A percentile compares a stretch with the other conserved stretches of the same genome.
Evolutionary conservation across 257 asterid genomes (phyloP).

Genomic region (Echium plantagineum): DNA sequence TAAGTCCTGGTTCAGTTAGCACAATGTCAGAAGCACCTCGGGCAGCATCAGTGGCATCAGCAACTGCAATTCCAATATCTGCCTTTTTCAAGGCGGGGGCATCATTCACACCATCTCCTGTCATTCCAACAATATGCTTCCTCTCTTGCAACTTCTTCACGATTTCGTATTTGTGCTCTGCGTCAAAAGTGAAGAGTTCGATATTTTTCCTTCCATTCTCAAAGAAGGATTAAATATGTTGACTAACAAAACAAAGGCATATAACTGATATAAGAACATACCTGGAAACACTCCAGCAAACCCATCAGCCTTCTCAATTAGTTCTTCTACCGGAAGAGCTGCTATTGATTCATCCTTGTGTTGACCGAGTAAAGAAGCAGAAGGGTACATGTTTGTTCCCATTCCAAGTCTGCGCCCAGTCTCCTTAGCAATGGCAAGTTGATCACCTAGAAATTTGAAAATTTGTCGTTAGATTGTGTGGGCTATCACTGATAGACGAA

Average conservation of each 20-base stretch:
- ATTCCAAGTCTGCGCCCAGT: constrained; percentile 98
- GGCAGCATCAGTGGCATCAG: constrained; percentile 96
- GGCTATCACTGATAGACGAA: not conserved
- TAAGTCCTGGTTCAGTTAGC: constrained; percentile 94
- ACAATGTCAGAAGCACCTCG: constrained; percentile 95
- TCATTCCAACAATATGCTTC: constrained; percentile 96
- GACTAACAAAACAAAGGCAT: not conserved
- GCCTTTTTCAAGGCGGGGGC: constrained; percentile 99
- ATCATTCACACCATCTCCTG: constrained; percentile 99
- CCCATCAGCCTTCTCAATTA: constrained; percentile 96
- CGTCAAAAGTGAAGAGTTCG: constrained; percentile 11
- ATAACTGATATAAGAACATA: constrained; percentile 27
- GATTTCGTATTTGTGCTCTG: constrained; percentile 97
- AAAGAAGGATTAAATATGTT: not conserved
- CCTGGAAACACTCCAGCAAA: constrained; percentile 99
- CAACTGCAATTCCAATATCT: constrained; percentile 94
- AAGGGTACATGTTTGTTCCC: constrained; percentile 98
- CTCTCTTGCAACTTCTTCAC: constrained; percentile 97
- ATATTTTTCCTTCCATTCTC: not conserved
- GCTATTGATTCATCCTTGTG: constrained; percentile 91
- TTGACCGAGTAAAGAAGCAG: constrained; percentile 83
- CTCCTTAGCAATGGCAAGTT: constrained; percentile 95
- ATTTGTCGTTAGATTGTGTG: not conserved
- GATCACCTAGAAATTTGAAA: constrained; percentile 51
- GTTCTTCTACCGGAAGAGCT: constrained; percentile 83